Evolutionary conservation across 495 filamentous ascomycete genomes (phyloP), one percentile per base, ranked within the genome.

Genomic region (Hyaloscypha variabilis): DNA sequence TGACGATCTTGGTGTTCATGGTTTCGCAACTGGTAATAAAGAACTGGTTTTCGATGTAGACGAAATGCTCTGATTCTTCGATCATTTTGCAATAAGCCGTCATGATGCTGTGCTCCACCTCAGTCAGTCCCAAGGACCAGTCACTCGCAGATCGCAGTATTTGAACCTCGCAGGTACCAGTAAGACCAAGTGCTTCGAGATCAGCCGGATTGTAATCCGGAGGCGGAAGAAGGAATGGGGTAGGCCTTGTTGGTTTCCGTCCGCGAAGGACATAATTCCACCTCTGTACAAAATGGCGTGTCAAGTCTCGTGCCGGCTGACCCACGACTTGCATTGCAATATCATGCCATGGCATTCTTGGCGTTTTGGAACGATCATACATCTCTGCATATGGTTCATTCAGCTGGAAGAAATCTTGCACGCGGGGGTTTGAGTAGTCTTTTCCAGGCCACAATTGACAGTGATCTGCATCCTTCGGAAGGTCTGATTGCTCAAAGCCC

Each of bases 21-120:
- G 94, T 92, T 68, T 94, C 90, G 64, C 92, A 96, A 62, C 91
- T 96, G 61, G 89, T 95, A 78, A 99, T 91, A 78, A 96, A 99
- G 80, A 99, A 99, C 75, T 99, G 95, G 74, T 99, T 99, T 72
- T 99, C 95, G 66, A 99, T 96, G 75, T 99, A 98, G 63, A 99
- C 92, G 67, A 98, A 97, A 71, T 98, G 95, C 55, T 99, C 93
- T 10, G 93, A 97, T 60, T 93, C 86, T 71, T 95, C 89, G 61
- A 99, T 99, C 76, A 95, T 83, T 73, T 97, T 95, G 70, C 95
- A 85, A 69, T 99, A 99, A 29, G 95, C 95, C 63, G 90, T 93
- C 85, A 95, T 92, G 70, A 99, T 99, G 75, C 94, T 97, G 71
- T 92, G 87, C 70, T 99, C 95, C 0, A 88, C 91, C 51, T 94